Evolutionary conservation across 208 protist genomes (phyloP).

Genomic region (Lotmaria passim): DNA sequence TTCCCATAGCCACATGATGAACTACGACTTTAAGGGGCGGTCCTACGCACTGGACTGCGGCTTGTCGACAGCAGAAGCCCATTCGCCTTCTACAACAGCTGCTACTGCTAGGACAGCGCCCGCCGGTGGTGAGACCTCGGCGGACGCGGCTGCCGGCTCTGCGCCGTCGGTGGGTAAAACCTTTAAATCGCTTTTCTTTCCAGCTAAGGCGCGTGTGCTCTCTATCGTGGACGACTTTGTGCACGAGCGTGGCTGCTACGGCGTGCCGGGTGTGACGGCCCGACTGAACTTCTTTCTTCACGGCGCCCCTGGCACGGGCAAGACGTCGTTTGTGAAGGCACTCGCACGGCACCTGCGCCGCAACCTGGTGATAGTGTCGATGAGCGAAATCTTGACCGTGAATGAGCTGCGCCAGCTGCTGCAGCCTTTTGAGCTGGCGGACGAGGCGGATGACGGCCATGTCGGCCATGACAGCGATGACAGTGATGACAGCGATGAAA

Average conservation of each 20-base stretch:
- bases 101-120: not conserved
- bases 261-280: constrained; percentile 61
- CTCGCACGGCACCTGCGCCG: constrained; percentile 78
- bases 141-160: not conserved
- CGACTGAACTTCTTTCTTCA: constrained; percentile 85
- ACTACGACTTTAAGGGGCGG: constrained; percentile 10
- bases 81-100: not conserved
- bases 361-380: constrained; percentile 74
- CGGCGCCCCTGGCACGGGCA: constrained; percentile 94
- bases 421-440: constrained; percentile 38
- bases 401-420: constrained; percentile 61
- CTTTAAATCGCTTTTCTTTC: constrained; percentile 87
- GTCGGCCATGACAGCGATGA: no score
- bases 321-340: constrained; percentile 91
- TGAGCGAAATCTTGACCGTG: constrained; percentile 74
- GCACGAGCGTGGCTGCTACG: constrained; percentile 68
- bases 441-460: no score
- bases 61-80: not conserved
- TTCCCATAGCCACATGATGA: no score
- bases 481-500: no score
- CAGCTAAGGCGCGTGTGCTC: constrained; percentile 70
- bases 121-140: constrained; percentile 17
- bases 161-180: constrained; percentile 44
- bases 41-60: constrained; percentile 33
- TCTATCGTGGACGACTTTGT: constrained; percentile 70